A percentile compares a stretch with the other conserved stretches of the same genome.
These are phyloP conservation scores for Colletotrichum falcatum DNA, from an alignment of 2,329 filamentous ascomycete genomes.

Conservation along the genomic window DNA sequence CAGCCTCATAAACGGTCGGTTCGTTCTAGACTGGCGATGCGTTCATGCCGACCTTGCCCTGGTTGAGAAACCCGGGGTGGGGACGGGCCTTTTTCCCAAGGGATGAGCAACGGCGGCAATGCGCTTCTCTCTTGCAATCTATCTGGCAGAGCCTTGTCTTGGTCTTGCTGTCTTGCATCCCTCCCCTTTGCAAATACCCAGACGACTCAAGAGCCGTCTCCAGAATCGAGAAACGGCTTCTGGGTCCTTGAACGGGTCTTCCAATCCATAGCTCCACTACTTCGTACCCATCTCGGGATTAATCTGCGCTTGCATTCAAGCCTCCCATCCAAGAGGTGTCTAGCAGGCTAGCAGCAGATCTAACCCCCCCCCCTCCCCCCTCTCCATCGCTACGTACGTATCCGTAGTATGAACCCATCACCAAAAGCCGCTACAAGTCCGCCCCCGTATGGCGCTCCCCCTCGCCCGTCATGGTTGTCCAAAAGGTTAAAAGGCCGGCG, in stretches of 20 bases:
- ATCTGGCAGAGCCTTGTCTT: not conserved
- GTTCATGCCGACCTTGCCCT: not conserved
- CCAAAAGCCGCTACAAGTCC: not conserved
- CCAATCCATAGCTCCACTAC: slow-evolving; percentile 21
- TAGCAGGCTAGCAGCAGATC: slow-evolving; percentile 35
- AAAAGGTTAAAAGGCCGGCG: slow-evolving; percentile 32
- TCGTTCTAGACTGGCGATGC: not conserved
- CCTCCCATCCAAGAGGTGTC: slow-evolving; percentile 11
- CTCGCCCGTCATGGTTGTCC: slow-evolving; percentile 9
- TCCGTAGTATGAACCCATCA: too few species aligned
- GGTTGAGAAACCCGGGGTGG: not conserved
- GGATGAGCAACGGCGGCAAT: not conserved
- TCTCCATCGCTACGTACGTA: too few species aligned
- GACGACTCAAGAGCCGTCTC: not conserved
- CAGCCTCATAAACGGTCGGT: not conserved
- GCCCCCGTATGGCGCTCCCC: not conserved
- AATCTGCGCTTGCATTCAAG: slow-evolving; percentile 28
- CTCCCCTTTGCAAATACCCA: not conserved
- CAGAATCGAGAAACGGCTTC: slow-evolving; percentile 3
- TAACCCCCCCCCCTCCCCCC: not conserved
- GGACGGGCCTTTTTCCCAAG: not conserved
- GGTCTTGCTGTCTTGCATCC: not conserved
- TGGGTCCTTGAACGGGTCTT: not conserved
- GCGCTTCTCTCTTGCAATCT: not conserved
- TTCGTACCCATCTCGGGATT: slow-evolving; percentile 31